Evolutionary conservation across 108 stramenopile species (phyloP).

Genomic region (Pseudonitzschia delicatissima): DNA sequence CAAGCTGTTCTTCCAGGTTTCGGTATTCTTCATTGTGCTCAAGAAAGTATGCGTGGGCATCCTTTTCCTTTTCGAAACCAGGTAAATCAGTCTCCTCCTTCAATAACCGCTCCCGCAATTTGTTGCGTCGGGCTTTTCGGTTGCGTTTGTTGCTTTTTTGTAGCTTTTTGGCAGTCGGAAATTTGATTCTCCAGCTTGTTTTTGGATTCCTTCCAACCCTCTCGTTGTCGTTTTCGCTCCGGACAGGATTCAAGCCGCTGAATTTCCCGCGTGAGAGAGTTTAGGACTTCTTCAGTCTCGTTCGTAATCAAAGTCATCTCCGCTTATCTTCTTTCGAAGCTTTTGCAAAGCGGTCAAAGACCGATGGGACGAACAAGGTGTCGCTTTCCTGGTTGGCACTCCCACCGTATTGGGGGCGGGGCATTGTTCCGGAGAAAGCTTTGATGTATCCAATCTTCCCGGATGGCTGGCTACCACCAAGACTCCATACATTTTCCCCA

Average conservation of each 20-base stretch:
- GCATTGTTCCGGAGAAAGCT: constrained; percentile 26
- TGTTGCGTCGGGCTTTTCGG: constrained; percentile 12
- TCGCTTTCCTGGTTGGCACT: not conserved
- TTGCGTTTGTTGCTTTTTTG: constrained; percentile 10
- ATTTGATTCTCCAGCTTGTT: not conserved
- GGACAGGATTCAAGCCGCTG: not conserved
- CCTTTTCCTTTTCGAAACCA: not conserved
- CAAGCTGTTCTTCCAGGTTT: constrained; percentile 16
- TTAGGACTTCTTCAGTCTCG: constrained; percentile 18
- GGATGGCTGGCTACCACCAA: constrained; percentile 11
- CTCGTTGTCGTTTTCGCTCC: constrained; percentile 8
- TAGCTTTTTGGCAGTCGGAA: not conserved
- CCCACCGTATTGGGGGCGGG: constrained; percentile 1
- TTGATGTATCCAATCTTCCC: constrained; percentile 19
- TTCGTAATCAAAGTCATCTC: constrained; percentile 4
- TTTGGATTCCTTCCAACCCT: not conserved
- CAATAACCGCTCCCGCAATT: constrained; percentile 6
- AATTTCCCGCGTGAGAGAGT: constrained; percentile 10
- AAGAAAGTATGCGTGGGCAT: not conserved
- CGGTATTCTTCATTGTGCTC: constrained; percentile 3
- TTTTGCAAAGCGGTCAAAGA: constrained; percentile 20
- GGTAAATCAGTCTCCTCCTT: not conserved
- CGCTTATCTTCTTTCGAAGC: not conserved
- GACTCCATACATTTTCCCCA: constrained; percentile 35
- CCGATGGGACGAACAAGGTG: constrained; percentile 3